Conservation (phyloP, 164 flowering plant species). For the Stephania cephalantha region DNA sequence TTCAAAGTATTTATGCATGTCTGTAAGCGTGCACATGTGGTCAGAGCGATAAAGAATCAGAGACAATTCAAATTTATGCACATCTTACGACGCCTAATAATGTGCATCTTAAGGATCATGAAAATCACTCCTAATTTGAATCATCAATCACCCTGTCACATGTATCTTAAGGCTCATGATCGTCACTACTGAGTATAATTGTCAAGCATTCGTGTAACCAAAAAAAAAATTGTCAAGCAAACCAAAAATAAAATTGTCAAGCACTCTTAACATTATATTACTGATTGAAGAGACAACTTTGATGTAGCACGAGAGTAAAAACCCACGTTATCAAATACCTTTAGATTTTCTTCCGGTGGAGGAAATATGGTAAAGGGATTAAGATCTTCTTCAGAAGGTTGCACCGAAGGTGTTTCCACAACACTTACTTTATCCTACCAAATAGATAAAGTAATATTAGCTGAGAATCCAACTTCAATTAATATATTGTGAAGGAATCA, state of each 20-base stretch:
- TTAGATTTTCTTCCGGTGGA: slow-evolving; percentile 73
- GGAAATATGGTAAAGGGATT: slow-evolving; percentile 81
- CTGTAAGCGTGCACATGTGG: neutral
- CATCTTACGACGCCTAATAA: neutral
- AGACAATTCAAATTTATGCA: neutral
- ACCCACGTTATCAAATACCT: slow-evolving; percentile 34
- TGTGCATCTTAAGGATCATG: neutral
- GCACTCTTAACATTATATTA: neutral
- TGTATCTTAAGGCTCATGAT: no score
- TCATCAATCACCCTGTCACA: no score
- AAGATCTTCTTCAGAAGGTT: slow-evolving; percentile 73
- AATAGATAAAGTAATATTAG: neutral
- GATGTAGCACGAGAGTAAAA: neutral
- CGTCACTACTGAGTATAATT: no score
- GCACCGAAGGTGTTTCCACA: slow-evolving; percentile 30
- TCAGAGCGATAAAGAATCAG: neutral
- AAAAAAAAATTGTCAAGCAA: no score
- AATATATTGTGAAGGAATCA: neutral
- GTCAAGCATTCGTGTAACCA: no score
- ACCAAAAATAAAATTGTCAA: no score
- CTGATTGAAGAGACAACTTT: neutral
- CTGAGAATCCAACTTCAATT: neutral
- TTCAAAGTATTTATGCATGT: neutral
- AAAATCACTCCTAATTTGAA: neutral
- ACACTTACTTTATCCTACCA: slow-evolving; percentile 38